Conservation (phyloP, 2,329 filamentous ascomycete genomes). For the Didymellaceae sp. region DNA sequence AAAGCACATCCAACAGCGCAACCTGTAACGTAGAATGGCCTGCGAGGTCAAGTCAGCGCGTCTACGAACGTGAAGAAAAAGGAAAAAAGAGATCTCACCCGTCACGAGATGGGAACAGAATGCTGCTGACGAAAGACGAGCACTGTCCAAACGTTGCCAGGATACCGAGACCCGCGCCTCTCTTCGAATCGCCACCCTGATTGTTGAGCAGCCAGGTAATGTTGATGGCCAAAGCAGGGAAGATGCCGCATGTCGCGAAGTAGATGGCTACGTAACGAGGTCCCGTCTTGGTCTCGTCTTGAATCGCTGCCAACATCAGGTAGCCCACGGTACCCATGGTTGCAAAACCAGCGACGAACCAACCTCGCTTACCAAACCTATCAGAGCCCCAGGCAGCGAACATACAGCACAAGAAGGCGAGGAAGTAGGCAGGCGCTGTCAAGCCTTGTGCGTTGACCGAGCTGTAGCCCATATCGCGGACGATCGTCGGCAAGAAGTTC, state of each 20-base stretch:
- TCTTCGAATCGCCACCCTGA: not conserved
- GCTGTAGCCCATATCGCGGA: not conserved
- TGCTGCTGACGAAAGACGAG: not conserved
- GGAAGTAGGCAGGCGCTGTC: not conserved
- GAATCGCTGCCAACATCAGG: not conserved
- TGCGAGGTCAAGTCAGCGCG: not conserved
- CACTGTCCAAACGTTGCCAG: not conserved
- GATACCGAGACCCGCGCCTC: not conserved
- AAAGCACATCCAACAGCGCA: not conserved
- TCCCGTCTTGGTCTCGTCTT: not conserved
- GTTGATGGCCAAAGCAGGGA: not conserved
- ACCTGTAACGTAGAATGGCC: not conserved
- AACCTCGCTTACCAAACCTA: not conserved
- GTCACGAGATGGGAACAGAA: not conserved
- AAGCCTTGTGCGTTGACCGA: not conserved
- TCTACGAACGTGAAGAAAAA: not conserved
- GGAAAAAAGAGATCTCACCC: not conserved
- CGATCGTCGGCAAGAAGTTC: not conserved
- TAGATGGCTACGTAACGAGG: not conserved
- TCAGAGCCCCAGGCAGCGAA: not conserved
- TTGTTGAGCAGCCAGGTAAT: not conserved
- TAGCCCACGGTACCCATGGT: not conserved
- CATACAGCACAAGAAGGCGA: not conserved
- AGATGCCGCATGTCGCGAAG: not conserved
- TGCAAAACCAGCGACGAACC: not conserved